A percentile compares a stretch with the other conserved stretches of the same genome.
Evolutionary conservation across 371 early-diverging fungal species (phyloP).

Genomic region (Lichtheimia hyalospora): DNA sequence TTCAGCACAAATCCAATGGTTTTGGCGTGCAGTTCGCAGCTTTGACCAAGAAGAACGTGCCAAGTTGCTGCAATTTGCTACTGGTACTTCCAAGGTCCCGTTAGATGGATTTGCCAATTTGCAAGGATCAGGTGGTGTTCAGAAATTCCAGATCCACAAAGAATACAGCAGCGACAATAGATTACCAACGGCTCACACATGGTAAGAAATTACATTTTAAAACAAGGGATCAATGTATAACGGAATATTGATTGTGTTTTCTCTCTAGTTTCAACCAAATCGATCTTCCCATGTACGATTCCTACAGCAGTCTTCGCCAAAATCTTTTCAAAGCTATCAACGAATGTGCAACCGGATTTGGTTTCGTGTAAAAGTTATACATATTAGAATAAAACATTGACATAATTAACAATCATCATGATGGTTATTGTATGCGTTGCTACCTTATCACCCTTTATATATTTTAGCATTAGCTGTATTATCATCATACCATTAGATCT

Average conservation of each 20-base stretch:
- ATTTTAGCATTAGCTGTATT: too few relatives aligned
- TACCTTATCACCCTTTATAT: too few relatives aligned
- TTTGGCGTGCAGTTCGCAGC: conserved; percentile 98
- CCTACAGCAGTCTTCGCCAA: conserved; percentile 88
- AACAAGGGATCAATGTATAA: not conserved
- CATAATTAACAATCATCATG: too few relatives aligned
- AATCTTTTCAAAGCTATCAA: conserved; percentile 88
- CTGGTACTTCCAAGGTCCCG: conserved; percentile 98
- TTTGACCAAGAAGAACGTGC: conserved; percentile 97
- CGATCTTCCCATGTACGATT: conserved; percentile 94
- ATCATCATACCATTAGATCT: too few relatives aligned
- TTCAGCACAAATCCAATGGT: conserved; percentile 96
- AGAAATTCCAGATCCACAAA: conserved; percentile 98
- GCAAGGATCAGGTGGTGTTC: conserved; percentile 93
- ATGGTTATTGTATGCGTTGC: too few relatives aligned
- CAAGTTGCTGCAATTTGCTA: conserved; percentile 97
- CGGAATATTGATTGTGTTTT: conserved; percentile 3
- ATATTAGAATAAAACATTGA: too few relatives aligned
- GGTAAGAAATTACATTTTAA: conserved; percentile 56
- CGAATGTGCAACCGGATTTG: conserved; percentile 96
- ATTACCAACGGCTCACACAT: conserved; percentile 98
- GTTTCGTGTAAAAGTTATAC: conserved; percentile 64
- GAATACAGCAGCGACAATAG: conserved; percentile 85
- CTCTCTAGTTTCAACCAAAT: conserved; percentile 93
- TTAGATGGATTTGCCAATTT: conserved; percentile 96